Percentiles rank a stretch among this genome's conserved stretches.
These are phyloP conservation scores for Rhizodiscina lignyota DNA, from an alignment of 495 filamentous ascomycete species.

Conservation along the genomic window DNA sequence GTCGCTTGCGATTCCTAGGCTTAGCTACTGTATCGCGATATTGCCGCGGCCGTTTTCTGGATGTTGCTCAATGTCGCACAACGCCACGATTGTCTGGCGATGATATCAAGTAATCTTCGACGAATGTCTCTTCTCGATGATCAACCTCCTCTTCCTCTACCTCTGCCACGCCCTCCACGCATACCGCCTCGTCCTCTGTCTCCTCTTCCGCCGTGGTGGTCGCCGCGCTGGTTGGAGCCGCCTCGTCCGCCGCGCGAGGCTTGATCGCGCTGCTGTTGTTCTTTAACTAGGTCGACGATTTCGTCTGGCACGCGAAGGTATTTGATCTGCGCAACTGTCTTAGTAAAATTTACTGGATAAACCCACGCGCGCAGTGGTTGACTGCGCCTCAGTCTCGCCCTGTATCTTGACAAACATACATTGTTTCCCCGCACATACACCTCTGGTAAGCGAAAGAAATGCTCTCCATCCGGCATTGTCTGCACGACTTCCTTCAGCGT, in stretches of 20 bases:
- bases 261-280: slow-evolving; percentile 57
- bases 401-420: no score
- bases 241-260: not conserved
- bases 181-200: not conserved
- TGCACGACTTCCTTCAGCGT: slow-evolving; percentile 96
- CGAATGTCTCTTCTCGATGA: no score
- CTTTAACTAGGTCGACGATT: slow-evolving; percentile 84
- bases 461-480: slow-evolving; percentile 87
- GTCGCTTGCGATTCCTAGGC: no score
- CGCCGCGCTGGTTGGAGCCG: not conserved
- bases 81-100: no score
- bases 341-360: slow-evolving; percentile 1
- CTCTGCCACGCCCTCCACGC: not conserved
- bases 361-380: not conserved
- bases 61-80: no score
- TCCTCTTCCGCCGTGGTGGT: not conserved
- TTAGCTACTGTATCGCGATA: no score
- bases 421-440: slow-evolving; percentile 96
- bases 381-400: no score
- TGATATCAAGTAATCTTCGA: no score
- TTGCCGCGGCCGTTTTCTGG: no score
- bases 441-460: slow-evolving; percentile 78
- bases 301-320: slow-evolving; percentile 92
- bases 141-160: no score
- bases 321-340: slow-evolving; percentile 65